Percentiles rank a stretch among this genome's conserved stretches.
Evolutionary conservation across 163 green algal genomes (phyloP).

Genomic region (Chlamydomonas reinhardtii): DNA sequence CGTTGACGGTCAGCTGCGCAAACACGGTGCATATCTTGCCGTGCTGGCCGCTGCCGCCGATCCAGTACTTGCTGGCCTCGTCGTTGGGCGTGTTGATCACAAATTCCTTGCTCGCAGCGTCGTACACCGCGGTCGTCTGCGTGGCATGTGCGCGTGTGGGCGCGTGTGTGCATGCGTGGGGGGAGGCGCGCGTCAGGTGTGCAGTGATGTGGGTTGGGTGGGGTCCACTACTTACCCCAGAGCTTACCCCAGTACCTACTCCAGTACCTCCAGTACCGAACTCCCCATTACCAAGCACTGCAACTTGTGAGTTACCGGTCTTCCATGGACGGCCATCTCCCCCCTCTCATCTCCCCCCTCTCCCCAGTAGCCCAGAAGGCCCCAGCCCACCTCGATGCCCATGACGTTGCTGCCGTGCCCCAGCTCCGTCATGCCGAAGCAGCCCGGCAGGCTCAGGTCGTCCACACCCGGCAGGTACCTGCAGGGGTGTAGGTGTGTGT

Average conservation of each 20-base stretch:
- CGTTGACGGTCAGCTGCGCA: conserved; percentile 81
- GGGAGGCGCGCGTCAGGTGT: too few species aligned
- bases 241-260: too few species aligned
- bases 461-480: conserved; percentile 70
- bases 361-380: too few species aligned
- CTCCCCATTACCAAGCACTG: too few species aligned
- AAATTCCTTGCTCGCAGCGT: conserved; percentile 74
- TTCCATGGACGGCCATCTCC: too few species aligned
- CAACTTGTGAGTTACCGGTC: too few species aligned
- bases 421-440: conserved; percentile 89
- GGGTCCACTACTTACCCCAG: too few species aligned
- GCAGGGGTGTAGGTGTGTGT: conserved; percentile 75
- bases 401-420: conserved; percentile 90
- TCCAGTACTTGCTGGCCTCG: conserved; percentile 86
- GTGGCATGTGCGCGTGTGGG: too few species aligned
- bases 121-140: conserved; percentile 79
- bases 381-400: conserved; percentile 87
- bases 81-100: conserved; percentile 88
- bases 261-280: too few species aligned
- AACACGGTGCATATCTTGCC: conserved; percentile 82
- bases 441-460: conserved; percentile 84
- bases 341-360: too few species aligned
- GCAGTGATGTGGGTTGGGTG: too few species aligned
- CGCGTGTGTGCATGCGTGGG: too few species aligned
- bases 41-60: conserved; percentile 71